Base-by-base conservation (phyloP, 441 rosid genomes). In the Corymbia calophylla region DNA sequence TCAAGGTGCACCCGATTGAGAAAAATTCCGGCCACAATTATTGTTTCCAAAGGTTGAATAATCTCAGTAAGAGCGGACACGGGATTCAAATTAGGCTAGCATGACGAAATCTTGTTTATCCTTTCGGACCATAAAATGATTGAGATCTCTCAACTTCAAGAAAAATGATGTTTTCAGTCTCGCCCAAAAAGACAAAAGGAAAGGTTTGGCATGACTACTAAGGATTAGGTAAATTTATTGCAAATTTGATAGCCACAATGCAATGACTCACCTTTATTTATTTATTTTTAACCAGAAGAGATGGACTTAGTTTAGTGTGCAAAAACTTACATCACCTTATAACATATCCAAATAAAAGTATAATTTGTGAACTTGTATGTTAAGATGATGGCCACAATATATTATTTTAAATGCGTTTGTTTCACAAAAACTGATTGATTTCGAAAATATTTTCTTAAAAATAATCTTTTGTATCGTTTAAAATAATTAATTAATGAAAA, bases 391-490 rank as follows among this genome's bases (percentile, higher is more conserved):
- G 23, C 51, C 84, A 11, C 35, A 4, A 66, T 31, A 14, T n/a
- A 7, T n/a, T n/a, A n/a, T 64, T 64, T 44, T 39, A 10, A 0
- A 11, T 35, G 10, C 10, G 6, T 23, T 23, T 23, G 25, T 56
- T 56, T 56, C 0, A 0, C 14, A 0, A 0, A 58, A 56, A 58
- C 8, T 56, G 25, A 58, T 23, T 23, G 1, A 56, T 23, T 58
- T 58, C 0, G n/a, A 56, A 56, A 1, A 58, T 58, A 23, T 58
- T 58, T 58, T 56, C 3, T 0, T 56, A 56, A 55, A 55, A 9
- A 23, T 56, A 56, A 4, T 56, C 44, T 39, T 39, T 39, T 39
- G 44, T 39, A 39, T 39, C 44, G 5, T 39, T 39, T 39, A 6
- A 5, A 39, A 39, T 0, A 39, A 56, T 23, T 23, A 56, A 29